Evolutionary conservation across 116 monocot genomes (phyloP), one percentile per base, ranked within the genome.

Genomic region (Papilionanthe hybrid): DNA sequence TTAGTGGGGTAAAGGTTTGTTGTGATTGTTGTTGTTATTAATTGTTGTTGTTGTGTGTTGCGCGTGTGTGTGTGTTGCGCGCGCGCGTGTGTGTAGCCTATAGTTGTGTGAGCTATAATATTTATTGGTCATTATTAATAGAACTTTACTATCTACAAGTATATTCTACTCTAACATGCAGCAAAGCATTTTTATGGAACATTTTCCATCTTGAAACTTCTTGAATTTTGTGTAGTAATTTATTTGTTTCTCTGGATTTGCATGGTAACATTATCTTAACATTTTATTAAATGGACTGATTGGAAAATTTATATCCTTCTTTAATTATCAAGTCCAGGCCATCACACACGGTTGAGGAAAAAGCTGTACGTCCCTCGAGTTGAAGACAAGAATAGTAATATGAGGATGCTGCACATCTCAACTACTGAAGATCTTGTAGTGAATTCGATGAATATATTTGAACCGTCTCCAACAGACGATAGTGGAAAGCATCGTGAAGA

Each of bases 371-470:
- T 94, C 86, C 97, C 97, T 81, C 73, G 97, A 27, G 92, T 97
- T 32, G 97, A 94, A 79, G 94, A 94, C 74, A 94, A 86, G 77
- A 92, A 94, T 78, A 90, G 97, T 79, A 75, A 97, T 68, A 97
- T 97, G 97, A 82, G 92, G 47, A 94, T 97, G 97, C 81, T 97
- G 55, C 79, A 81, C 81, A 94, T 97, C 55, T 89, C 92, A 67
- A 80, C 72, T 37, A 81, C 86, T 42, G 79, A 92, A 72, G 97
- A 97, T 83, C 77, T 97, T 11, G 78, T 97, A 17, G 85, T 88
- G 63, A 97, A 91, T 88, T 97, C 97, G 56, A 97, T 97, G 97
- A 91, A 97, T 78, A 97, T 97, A 79, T 84, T 97, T 81, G 97
- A 97, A 78, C 97, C 97, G 80, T 89, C 94, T 65, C 89, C 88